phyloP scores from a whole-genome alignment of 805 yeast species.

The Monosporozyma unispora region DNA sequence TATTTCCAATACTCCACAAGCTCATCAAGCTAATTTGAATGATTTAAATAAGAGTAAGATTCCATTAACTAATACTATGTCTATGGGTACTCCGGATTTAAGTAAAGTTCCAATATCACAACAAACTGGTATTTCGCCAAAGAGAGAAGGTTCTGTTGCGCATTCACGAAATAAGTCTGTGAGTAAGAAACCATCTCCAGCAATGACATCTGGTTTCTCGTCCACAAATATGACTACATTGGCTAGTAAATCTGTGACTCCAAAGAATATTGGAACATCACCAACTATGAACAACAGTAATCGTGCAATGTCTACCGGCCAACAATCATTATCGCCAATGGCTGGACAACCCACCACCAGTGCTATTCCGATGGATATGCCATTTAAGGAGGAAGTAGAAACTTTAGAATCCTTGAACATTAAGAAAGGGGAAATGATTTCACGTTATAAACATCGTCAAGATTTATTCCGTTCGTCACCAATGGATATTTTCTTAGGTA shows the following conservation, averaged over 20 bases:
- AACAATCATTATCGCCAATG: constrained; percentile 18
- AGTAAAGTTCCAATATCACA: background rate
- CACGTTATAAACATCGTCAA: constrained; percentile 29
- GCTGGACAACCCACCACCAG: constrained; percentile 5
- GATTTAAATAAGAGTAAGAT: constrained; percentile 2
- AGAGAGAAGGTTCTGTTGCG: background rate
- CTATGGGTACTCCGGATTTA: background rate
- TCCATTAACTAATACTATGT: background rate
- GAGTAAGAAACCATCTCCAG: constrained; percentile 11
- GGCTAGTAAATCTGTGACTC: constrained; percentile 18
- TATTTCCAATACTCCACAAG: constrained; percentile 1
- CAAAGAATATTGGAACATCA: constrained; percentile 12
- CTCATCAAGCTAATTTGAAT: constrained; percentile 1
- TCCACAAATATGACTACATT: constrained; percentile 5
- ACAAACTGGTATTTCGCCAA: constrained; percentile 6
- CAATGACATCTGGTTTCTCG: background rate
- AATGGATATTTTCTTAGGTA: constrained; percentile 25
- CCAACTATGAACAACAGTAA: constrained; percentile 8
- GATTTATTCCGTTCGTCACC: constrained; percentile 25
- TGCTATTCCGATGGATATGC: constrained; percentile 6
- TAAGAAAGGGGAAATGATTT: constrained; percentile 26
- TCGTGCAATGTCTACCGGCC: constrained; percentile 2
- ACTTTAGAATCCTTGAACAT: constrained; percentile 21
- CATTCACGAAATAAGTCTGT: constrained; percentile 4
- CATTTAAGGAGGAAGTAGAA: constrained; percentile 27